Conservation (phyloP, 2,329 filamentous ascomycete genomes). For the Leptoxyphium fumago region DNA sequence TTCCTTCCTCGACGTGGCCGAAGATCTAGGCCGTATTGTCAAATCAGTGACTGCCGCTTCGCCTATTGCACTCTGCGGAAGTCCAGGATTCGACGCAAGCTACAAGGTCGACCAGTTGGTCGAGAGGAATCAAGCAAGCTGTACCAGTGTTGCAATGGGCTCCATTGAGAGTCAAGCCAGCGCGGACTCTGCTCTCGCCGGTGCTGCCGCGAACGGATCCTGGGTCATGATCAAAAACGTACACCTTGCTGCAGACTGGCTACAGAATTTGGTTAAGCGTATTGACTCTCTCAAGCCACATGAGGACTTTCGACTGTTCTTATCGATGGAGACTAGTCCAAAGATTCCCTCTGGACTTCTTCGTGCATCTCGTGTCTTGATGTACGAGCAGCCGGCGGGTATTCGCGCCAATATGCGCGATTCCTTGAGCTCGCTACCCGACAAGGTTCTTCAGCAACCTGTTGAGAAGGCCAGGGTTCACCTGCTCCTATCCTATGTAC, state of each 20-base stretch:
- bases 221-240: slow-evolving; percentile 99
- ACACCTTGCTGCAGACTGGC: slow-evolving; percentile 86
- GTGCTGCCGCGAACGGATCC: slow-evolving; percentile 76
- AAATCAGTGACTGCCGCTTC: slow-evolving; percentile 69
- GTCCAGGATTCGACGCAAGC: slow-evolving; percentile 90
- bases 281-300: slow-evolving; percentile 92
- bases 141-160: slow-evolving; percentile 97
- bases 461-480: slow-evolving; percentile 87
- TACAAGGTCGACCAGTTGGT: slow-evolving; percentile 98
- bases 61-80: slow-evolving; percentile 85
- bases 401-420: slow-evolving; percentile 98
- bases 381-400: slow-evolving; percentile 96
- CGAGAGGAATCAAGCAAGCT: slow-evolving; percentile 64
- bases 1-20: slow-evolving; percentile 66
- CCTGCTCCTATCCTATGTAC: slow-evolving; percentile 80
- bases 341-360: slow-evolving; percentile 96
- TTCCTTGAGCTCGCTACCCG: slow-evolving; percentile 58
- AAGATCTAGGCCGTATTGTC: slow-evolving; percentile 75
- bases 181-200: slow-evolving; percentile 88
- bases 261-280: slow-evolving; percentile 92
- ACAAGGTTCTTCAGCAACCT: slow-evolving; percentile 55
- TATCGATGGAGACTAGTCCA: slow-evolving; percentile 93
- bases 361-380: slow-evolving; percentile 81
- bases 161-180: slow-evolving; percentile 86
- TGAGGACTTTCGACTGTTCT: slow-evolving; percentile 80